phyloP scores from a whole-genome alignment of 2,329 filamentous ascomycete genomes.

The Alternaria sp. region DNA sequence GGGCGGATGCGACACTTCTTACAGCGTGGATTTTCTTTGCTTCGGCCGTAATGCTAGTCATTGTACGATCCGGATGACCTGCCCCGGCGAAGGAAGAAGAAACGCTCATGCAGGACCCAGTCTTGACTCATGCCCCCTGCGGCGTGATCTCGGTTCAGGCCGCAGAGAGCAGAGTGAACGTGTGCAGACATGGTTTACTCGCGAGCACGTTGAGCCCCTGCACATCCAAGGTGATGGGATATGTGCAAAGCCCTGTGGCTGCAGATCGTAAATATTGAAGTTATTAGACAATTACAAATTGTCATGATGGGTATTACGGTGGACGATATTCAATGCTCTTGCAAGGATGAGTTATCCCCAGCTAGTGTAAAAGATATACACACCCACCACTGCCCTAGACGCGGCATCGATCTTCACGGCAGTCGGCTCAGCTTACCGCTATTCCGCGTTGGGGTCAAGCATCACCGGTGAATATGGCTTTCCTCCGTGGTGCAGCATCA shows the following conservation, averaged over 20 bases:
- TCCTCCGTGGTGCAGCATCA: slow-evolving; percentile 9
- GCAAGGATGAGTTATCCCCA: slow-evolving; percentile 29
- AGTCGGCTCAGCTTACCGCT: slow-evolving; percentile 40
- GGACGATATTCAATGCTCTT: slow-evolving; percentile 18
- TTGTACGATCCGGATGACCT: slow-evolving; percentile 12
- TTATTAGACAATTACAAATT: slow-evolving; percentile 21
- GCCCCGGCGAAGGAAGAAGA: slow-evolving; percentile 25
- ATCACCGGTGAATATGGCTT: slow-evolving; percentile 11
- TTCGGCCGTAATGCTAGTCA: slow-evolving; percentile 16
- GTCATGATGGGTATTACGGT: slow-evolving; percentile 14
- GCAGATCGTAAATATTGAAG: slow-evolving; percentile 13
- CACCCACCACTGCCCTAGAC: slow-evolving; percentile 25
- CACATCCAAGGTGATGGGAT: background rate
- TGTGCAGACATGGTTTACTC: slow-evolving; percentile 7
- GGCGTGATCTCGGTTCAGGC: slow-evolving; percentile 30
- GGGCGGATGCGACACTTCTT: background rate
- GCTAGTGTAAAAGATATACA: slow-evolving; percentile 31
- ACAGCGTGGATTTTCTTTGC: slow-evolving; percentile 5
- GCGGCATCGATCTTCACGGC: slow-evolving; percentile 27
- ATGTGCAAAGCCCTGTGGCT: slow-evolving; percentile 10
- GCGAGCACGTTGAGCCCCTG: slow-evolving; percentile 2
- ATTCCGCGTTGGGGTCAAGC: slow-evolving; percentile 40
- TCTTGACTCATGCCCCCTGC: slow-evolving; percentile 30
- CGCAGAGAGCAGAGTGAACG: slow-evolving; percentile 23
- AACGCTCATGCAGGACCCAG: slow-evolving; percentile 34